Conservation (phyloP, 2,329 filamentous ascomycete genomes). For the Orbilia javanica region DNA sequence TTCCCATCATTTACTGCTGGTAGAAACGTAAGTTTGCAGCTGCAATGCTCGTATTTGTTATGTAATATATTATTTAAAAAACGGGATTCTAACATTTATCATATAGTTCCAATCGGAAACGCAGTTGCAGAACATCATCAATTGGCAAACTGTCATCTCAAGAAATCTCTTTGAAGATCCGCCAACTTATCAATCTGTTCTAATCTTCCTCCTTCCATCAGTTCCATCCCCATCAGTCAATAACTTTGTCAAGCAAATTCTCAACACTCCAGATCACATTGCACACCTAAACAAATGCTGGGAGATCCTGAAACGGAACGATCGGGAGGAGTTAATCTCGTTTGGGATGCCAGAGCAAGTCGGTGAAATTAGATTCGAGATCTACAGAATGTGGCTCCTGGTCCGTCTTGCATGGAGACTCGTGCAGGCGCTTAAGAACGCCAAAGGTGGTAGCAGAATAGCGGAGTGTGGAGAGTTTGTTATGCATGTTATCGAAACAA, state of each 20-base stretch:
- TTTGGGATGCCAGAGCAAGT: constrained; percentile 53
- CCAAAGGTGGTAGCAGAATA: constrained; percentile 52
- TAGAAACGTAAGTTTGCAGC: constrained; percentile 36
- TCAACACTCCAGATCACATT: constrained; percentile 55
- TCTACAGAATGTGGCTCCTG: constrained; percentile 57
- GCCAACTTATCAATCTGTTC: constrained; percentile 49
- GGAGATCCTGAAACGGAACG: constrained; percentile 47
- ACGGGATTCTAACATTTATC: background rate
- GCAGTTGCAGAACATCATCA: constrained; percentile 55
- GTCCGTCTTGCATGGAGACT: constrained; percentile 55
- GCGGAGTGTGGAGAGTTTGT: constrained; percentile 51
- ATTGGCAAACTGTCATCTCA: constrained; percentile 55
- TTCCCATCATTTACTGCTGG: constrained; percentile 54
- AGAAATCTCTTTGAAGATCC: constrained; percentile 54
- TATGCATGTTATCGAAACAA: constrained; percentile 56
- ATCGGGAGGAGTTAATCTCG: constrained; percentile 50
- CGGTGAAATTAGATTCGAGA: constrained; percentile 58
- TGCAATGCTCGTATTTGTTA: no score
- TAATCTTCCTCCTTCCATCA: constrained; percentile 46
- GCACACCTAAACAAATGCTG: constrained; percentile 52
- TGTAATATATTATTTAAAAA: background rate
- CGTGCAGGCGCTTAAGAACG: constrained; percentile 57
- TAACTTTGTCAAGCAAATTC: constrained; percentile 37
- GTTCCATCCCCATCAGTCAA: constrained; percentile 47
- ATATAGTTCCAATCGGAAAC: constrained; percentile 44